Conservation (phyloP, 345 rosid genomes). For the Salix brachista region DNA sequence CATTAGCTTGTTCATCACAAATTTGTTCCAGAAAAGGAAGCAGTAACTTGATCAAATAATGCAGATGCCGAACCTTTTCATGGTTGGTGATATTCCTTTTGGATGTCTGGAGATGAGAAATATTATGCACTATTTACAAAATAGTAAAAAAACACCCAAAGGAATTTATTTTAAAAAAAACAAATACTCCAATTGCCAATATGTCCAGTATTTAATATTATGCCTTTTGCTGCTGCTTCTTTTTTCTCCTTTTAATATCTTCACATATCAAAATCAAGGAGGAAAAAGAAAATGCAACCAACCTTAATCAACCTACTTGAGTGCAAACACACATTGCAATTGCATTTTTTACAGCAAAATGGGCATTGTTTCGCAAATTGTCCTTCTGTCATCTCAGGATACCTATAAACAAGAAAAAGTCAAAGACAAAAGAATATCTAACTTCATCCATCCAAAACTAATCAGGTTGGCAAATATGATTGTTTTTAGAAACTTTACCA, state of each 20-base stretch:
- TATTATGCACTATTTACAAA: slow-evolving; percentile 4
- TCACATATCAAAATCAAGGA: background rate
- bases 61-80: slow-evolving; percentile 53
- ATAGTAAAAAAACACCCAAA: background rate
- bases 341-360: slow-evolving; percentile 70
- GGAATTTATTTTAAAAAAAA: background rate
- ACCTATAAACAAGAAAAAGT: slow-evolving; percentile 42
- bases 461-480: background rate
- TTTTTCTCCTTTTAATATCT: background rate
- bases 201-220: background rate
- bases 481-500: slow-evolving; percentile 44
- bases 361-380: slow-evolving; percentile 63
- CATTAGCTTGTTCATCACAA: slow-evolving; percentile 47
- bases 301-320: slow-evolving; percentile 60
- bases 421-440: background rate
- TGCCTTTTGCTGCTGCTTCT: background rate
- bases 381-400: slow-evolving; percentile 54
- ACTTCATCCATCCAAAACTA: background rate
- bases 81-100: slow-evolving; percentile 31
- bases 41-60: slow-evolving; percentile 43
- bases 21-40: slow-evolving; percentile 61
- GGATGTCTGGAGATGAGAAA: slow-evolving; percentile 48
- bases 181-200: background rate
- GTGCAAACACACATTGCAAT: slow-evolving; percentile 75
- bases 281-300: slow-evolving; percentile 1